Percentiles rank a stretch among this genome's conserved stretches.
phyloP scores from a whole-genome alignment of 2,329 filamentous ascomycete species.

The Knufia petricola region DNA sequence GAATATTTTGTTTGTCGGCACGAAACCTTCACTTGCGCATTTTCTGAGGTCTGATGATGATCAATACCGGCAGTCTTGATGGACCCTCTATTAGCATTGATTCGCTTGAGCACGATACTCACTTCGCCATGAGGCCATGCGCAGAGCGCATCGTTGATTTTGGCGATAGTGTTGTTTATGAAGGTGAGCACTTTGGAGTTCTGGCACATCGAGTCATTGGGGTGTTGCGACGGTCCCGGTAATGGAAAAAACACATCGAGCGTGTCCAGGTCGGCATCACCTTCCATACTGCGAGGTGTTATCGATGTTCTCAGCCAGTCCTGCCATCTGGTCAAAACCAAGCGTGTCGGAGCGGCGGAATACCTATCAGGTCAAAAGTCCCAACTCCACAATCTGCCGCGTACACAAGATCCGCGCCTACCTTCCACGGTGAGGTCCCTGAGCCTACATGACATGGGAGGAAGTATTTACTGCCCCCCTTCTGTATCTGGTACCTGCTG shows the following conservation, averaged over 20 bases:
- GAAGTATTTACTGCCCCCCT: too few relatives aligned
- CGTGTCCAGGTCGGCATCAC: conserved; percentile 6
- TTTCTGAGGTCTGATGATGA: conserved; percentile 16
- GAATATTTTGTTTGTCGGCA: conserved; percentile 29
- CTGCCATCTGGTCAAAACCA: too few relatives aligned
- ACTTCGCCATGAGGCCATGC: conserved; percentile 23
- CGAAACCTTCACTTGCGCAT: conserved; percentile 21
- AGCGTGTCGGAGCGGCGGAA: too few relatives aligned
- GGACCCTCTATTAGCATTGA: conserved; percentile 25
- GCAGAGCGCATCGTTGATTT: conserved; percentile 15
- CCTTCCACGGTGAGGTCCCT: too few relatives aligned
- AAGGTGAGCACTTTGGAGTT: conserved; percentile 16
- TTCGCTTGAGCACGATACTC: conserved; percentile 21
- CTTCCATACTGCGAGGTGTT: not conserved
- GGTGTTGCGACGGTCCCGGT: not conserved
- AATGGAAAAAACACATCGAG: not conserved
- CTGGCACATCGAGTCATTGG: not conserved
- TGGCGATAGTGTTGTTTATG: conserved; percentile 17
- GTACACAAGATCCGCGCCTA: too few relatives aligned
- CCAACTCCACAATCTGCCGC: too few relatives aligned
- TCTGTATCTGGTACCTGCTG: too few relatives aligned
- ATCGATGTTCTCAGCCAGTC: too few relatives aligned
- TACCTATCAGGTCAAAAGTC: too few relatives aligned
- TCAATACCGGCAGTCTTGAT: not conserved
- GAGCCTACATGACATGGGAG: too few relatives aligned